Base-by-base conservation (phyloP, 495 filamentous ascomycete species). In the Parathielavia appendiculata region DNA sequence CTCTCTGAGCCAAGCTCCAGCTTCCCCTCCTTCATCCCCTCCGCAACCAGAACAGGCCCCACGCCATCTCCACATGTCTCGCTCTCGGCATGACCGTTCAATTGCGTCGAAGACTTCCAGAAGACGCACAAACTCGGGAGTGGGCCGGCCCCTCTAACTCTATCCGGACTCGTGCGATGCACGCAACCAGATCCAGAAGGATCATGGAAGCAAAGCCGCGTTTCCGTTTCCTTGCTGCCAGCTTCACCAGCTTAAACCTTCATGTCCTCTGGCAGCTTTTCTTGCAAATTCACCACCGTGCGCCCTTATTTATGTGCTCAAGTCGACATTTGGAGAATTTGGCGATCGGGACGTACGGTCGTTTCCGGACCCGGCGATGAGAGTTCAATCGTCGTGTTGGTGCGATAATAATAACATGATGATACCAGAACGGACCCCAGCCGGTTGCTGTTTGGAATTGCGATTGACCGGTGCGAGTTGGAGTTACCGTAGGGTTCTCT, bases 51-150 rank as follows among this genome's bases (percentile, higher is more conserved):
- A n/a, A 58, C 13, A 58, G 60, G 12, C 62, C 61, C 49, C 32
- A 20, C 38, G 45, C 48, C 54, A 26, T 46, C 66, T 63, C 66
- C 68, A 69, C 62, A 63, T 30, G 30, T 46, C 51, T 49, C 54
- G 36, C 48, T 56, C 61, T 53, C 59, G 57, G 57, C 59, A 61
- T 56, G 57, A 57, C 61, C 66, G 63, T 46, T 68, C 63, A 66
- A 61, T 51, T 59, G 58, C 54, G 62, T 70, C 59, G 68, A 72
- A 71, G 43, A 53, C 23, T 72, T 72, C 70, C 71, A 72, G 70
- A 72, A 72, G 53, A 57, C 59, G 67, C 68, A 69, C 68, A 52
- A 66, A 51, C 52, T 59, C 30, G n/a, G 20, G 14, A 19, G 53
- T 60, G 66, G 62, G 48, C 51, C 55, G 43, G 13, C 30, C 53